phyloP scores from a whole-genome alignment of 2,329 filamentous ascomycete species.

The Colletotrichum falcatum region DNA sequence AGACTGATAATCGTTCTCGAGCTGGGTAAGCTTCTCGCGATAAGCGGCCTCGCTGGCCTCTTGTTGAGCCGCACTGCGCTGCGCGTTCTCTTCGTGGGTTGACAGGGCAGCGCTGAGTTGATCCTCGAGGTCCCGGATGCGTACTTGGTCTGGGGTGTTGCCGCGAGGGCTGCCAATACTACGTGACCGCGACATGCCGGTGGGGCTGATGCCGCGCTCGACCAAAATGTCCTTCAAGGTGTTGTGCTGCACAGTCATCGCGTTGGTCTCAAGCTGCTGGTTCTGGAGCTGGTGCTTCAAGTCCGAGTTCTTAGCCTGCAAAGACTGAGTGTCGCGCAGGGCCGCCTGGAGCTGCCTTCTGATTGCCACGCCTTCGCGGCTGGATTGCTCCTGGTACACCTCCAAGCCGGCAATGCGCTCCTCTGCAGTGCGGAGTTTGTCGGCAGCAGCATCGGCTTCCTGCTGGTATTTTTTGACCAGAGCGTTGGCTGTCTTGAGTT shows the following conservation, averaged over 20 bases:
- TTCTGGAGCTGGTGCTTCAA: conserved; percentile 85
- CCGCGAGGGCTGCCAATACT: conserved; percentile 80
- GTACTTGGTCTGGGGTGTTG: conserved; percentile 82
- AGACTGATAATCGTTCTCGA: conserved; percentile 97
- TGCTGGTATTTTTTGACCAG: conserved; percentile 90
- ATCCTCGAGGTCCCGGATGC: conserved; percentile 87
- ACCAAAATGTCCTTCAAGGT: conserved; percentile 92
- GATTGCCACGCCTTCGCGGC: conserved; percentile 89
- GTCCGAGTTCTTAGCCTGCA: conserved; percentile 84
- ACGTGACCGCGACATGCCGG: conserved; percentile 77
- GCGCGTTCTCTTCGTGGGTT: conserved; percentile 87
- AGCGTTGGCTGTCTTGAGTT: conserved; percentile 81
- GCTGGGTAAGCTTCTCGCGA: conserved; percentile 90
- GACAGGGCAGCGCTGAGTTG: conserved; percentile 83
- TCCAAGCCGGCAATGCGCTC: conserved; percentile 97
- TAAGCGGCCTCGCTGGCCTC: conserved; percentile 91
- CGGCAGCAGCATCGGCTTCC: conserved; percentile 86
- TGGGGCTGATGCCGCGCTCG: conserved; percentile 87
- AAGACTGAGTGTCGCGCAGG: conserved; percentile 84
- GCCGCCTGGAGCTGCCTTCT: conserved; percentile 89
- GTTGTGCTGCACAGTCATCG: conserved; percentile 89
- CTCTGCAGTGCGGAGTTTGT: conserved; percentile 91
- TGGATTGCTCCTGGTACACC: conserved; percentile 96
- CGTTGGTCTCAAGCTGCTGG: conserved; percentile 94
- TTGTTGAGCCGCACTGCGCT: conserved; percentile 80